phyloP scores from a whole-genome alignment of 208 protist species.

The Lotmaria passim region DNA sequence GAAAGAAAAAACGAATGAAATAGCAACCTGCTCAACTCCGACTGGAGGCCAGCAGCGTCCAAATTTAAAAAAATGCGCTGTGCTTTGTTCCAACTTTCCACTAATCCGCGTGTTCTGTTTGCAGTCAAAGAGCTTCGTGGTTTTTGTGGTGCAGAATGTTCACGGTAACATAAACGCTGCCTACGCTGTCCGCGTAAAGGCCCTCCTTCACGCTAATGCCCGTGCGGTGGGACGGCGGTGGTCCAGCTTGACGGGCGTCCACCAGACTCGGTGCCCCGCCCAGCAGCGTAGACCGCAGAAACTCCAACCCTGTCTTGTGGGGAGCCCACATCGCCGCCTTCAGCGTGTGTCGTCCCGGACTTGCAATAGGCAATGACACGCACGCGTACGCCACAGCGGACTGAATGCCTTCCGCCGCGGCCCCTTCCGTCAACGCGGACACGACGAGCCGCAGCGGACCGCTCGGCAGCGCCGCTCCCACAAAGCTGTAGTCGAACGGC shows the following conservation, averaged over 20 bases:
- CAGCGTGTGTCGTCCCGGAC: slow-evolving; percentile 52
- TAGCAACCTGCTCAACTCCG: no score
- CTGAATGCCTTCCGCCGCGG: slow-evolving; percentile 48
- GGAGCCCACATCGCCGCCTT: slow-evolving; percentile 59
- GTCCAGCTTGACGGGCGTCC: slow-evolving; percentile 45
- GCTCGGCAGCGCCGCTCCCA: slow-evolving; percentile 26
- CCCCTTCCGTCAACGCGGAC: slow-evolving; percentile 62
- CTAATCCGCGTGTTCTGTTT: not conserved
- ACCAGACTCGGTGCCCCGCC: slow-evolving; percentile 70
- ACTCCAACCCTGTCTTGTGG: slow-evolving; percentile 66
- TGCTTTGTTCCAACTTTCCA: no score
- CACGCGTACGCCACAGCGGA: slow-evolving; percentile 66
- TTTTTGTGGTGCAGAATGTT: slow-evolving; percentile 53
- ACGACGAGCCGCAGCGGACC: slow-evolving; percentile 59
- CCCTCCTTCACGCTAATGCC: slow-evolving; percentile 52
- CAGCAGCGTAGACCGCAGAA: slow-evolving; percentile 51
- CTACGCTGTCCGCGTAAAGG: slow-evolving; percentile 50
- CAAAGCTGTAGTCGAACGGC: slow-evolving; percentile 62
- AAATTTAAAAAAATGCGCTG: no score
- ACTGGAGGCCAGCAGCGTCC: no score
- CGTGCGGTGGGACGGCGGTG: slow-evolving; percentile 29
- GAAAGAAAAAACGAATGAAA: no score
- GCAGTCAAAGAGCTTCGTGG: slow-evolving; percentile 4
- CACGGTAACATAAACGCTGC: slow-evolving; percentile 48
- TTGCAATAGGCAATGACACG: slow-evolving; percentile 49